Percentiles rank a stretch among this genome's conserved stretches.
These are phyloP conservation scores for Nicotiana tabacum DNA, from an alignment of 257 asterid species.

Conservation along the genomic window DNA sequence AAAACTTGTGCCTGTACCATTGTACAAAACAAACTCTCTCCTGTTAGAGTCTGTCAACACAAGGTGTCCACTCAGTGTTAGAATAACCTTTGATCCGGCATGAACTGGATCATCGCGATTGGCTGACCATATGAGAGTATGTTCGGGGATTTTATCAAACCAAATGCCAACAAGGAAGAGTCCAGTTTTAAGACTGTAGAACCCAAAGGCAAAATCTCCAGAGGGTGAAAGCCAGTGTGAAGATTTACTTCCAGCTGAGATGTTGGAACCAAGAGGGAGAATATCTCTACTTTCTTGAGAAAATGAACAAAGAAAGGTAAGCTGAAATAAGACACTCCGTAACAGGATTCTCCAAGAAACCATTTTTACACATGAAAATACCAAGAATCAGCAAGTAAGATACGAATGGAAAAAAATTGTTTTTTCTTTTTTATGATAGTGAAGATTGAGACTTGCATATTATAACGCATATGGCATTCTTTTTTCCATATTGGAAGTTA, in stretches of 20 bases:
- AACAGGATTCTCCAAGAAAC: neutral
- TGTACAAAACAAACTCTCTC: constrained; percentile 8
- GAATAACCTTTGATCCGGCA: constrained; percentile 22
- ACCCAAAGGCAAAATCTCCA: constrained; percentile 36
- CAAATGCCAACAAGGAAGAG: constrained; percentile 38
- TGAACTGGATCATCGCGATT: constrained; percentile 23
- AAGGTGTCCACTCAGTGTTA: constrained; percentile 13
- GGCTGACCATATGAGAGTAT: constrained; percentile 34
- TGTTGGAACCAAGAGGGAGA: neutral
- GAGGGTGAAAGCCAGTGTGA: constrained; percentile 27
- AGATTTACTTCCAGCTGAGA: constrained; percentile 3
- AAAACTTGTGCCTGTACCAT: neutral
- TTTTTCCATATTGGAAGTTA: too few relatives aligned
- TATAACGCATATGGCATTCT: neutral
- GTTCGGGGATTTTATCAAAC: constrained; percentile 28
- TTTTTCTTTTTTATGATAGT: too few relatives aligned
- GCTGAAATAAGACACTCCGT: neutral
- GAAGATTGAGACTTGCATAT: neutral
- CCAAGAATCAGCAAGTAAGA: neutral
- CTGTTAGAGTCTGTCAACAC: constrained; percentile 16
- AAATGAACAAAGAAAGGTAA: neutral
- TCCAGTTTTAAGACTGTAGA: constrained; percentile 16
- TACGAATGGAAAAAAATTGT: neutral
- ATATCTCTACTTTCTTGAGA: neutral
- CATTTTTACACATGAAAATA: neutral